A percentile compares a stretch with the other conserved stretches of the same genome.
Evolutionary conservation across 1,284 basidiomycete species (phyloP).

Genomic region (Pisolithus thermaeus): DNA sequence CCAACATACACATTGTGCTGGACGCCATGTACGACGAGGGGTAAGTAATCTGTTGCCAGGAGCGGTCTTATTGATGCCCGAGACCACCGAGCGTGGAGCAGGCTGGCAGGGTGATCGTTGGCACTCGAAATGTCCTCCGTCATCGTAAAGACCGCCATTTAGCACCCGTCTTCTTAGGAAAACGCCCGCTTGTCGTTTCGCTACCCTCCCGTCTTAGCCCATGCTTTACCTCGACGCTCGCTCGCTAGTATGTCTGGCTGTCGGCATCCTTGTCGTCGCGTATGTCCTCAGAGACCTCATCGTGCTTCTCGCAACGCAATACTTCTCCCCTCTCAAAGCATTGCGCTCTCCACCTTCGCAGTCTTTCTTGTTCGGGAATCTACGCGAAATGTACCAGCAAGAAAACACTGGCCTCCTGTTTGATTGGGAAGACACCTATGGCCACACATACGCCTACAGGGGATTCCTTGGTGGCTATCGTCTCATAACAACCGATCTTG

Average conservation of each 20-base stretch:
- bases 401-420: constrained; percentile 49
- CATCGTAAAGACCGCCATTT: too few species aligned
- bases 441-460: constrained; percentile 48
- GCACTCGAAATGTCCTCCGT: too few species aligned
- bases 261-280: not conserved
- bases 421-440: constrained; percentile 44
- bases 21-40: not conserved
- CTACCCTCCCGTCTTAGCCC: not conserved
- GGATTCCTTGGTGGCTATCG: constrained; percentile 50
- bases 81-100: not conserved
- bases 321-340: constrained; percentile 33
- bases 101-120: too few species aligned
- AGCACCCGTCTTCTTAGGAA: not conserved
- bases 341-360: constrained; percentile 35
- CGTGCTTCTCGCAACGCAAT: constrained; percentile 29
- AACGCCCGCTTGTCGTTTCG: not conserved
- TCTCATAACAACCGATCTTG: constrained; percentile 55
- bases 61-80: not conserved
- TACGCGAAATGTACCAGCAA: constrained; percentile 50
- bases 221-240: not conserved
- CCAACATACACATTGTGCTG: constrained; percentile 4
- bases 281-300: constrained; percentile 30
- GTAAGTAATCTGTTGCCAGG: not conserved
- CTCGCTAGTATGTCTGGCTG: not conserved
- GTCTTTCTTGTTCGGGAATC: constrained; percentile 51